These are phyloP conservation scores for Tricholoma bakamatsutake DNA, from an alignment of 768 basidiomycete species.

Conservation along the genomic window DNA sequence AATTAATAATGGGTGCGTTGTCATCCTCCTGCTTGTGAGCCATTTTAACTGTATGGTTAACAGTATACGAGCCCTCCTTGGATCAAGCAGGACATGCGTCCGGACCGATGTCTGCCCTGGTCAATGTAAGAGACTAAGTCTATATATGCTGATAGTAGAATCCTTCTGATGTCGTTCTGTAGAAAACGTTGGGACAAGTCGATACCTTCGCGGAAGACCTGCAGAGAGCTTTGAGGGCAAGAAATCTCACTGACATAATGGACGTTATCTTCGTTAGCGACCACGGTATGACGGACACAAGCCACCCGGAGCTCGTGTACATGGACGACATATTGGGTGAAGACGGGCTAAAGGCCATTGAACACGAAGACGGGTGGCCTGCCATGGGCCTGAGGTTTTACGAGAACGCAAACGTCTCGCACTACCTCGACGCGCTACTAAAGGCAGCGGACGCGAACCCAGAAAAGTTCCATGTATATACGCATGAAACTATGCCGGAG, in stretches of 20 bases:
- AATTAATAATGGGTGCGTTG: conserved; percentile 64
- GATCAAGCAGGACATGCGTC: conserved; percentile 79
- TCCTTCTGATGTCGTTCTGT: conserved; percentile 1
- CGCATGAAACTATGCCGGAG: conserved; percentile 74
- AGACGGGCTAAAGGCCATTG: conserved; percentile 52
- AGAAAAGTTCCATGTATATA: conserved; percentile 76
- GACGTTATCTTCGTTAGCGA: conserved; percentile 89
- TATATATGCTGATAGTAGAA: not conserved
- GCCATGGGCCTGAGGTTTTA: conserved; percentile 80
- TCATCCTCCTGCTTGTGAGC: conserved; percentile 4
- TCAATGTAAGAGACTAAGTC: conserved; percentile 50
- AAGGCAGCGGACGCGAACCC: conserved; percentile 45
- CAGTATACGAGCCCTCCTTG: conserved; percentile 79
- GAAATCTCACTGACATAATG: conserved; percentile 78
- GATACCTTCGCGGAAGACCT: conserved; percentile 73
- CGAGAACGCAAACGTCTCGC: conserved; percentile 46
- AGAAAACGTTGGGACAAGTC: conserved; percentile 62
- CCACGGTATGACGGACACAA: conserved; percentile 92
- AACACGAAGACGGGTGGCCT: conserved; percentile 87
- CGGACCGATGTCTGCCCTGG: conserved; percentile 62
- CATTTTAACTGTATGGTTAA: not conserved
- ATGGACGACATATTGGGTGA: conserved; percentile 76
- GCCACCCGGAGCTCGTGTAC: conserved; percentile 65
- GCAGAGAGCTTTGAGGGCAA: conserved; percentile 51
- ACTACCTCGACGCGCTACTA: conserved; percentile 49